A percentile compares a stretch with the other conserved stretches of the same genome.
Evolutionary conservation across 352 stramenopile species (phyloP).

Genomic region (Phytophthora multivora): DNA sequence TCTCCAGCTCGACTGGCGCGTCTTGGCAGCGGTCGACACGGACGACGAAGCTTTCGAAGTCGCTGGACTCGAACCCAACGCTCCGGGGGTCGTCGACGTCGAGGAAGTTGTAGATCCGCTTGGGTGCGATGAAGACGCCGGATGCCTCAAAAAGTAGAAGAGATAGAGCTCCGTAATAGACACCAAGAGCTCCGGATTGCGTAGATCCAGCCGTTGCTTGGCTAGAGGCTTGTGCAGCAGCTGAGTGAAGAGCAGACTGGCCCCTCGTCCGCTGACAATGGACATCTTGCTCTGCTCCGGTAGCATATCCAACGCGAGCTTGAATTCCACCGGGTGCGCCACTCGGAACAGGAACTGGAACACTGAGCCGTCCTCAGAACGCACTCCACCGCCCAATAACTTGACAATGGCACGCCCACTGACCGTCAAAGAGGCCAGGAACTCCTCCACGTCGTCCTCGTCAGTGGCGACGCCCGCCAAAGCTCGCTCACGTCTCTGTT

Average conservation of each 20-base stretch:
- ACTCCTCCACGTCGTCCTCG: constrained; percentile 65
- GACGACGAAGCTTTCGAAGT: constrained; percentile 44
- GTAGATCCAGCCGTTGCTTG: constrained; percentile 80
- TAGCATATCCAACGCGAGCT: constrained; percentile 77
- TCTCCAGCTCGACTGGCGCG: constrained; percentile 70
- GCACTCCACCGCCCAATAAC: constrained; percentile 60
- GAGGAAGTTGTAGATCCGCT: constrained; percentile 24
- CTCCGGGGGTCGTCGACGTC: constrained; percentile 5
- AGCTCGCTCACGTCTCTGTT: constrained; percentile 50
- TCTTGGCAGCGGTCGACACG: constrained; percentile 55
- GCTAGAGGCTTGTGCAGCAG: constrained; percentile 80
- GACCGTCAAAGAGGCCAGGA: constrained; percentile 49
- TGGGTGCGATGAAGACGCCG: constrained; percentile 70
- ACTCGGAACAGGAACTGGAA: constrained; percentile 85
- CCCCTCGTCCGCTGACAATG: constrained; percentile 69
- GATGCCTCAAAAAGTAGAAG: constrained; percentile 86
- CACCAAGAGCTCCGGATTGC: constrained; percentile 78
- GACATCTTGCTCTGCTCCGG: constrained; percentile 83
- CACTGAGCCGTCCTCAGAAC: constrained; percentile 74
- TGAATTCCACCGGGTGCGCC: constrained; percentile 80
- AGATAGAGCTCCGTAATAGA: constrained; percentile 87
- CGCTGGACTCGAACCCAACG: constrained; percentile 36
- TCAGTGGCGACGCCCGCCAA: constrained; percentile 44
- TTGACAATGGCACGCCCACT: constrained; percentile 62
- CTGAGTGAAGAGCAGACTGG: constrained; percentile 80